phyloP scores from a whole-genome alignment of 805 yeast species.

The Candida germanica region DNA sequence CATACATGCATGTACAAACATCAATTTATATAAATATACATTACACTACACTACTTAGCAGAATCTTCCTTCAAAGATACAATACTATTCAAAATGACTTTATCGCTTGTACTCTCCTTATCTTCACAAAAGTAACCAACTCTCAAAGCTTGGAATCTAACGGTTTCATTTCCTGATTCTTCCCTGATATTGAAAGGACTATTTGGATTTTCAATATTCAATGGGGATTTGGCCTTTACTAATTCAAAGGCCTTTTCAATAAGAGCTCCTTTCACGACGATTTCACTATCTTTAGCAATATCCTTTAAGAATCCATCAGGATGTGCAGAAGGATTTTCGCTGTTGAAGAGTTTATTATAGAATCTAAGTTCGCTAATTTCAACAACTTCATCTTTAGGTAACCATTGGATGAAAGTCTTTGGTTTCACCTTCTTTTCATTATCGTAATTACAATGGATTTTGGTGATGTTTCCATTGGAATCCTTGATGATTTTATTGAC shows the following conservation, averaged over 20 bases:
- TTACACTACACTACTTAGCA: constrained; percentile 6
- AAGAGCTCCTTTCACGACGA: constrained; percentile 58
- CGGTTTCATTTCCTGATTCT: constrained; percentile 63
- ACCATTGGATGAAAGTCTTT: constrained; percentile 97
- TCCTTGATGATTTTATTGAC: constrained; percentile 50
- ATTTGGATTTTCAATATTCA: constrained; percentile 58
- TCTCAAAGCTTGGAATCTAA: constrained; percentile 95
- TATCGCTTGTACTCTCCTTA: constrained; percentile 61
- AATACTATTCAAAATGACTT: constrained; percentile 78
- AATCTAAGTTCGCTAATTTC: constrained; percentile 73
- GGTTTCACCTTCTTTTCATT: constrained; percentile 71
- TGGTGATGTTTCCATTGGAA: constrained; percentile 58
- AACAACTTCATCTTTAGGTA: constrained; percentile 64
- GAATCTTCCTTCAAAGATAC: constrained; percentile 78
- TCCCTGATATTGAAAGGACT: constrained; percentile 74
- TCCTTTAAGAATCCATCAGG: constrained; percentile 89
- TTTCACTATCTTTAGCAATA: constrained; percentile 76
- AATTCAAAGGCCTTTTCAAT: constrained; percentile 74
- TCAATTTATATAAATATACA: no score
- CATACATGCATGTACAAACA: no score
- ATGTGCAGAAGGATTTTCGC: constrained; percentile 85
- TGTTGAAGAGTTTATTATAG: constrained; percentile 81
- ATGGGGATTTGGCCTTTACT: constrained; percentile 68
- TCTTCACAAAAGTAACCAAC: constrained; percentile 95
- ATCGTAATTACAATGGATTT: constrained; percentile 78